These are phyloP conservation scores for Cordyceps cicadae DNA, from an alignment of 2,329 filamentous ascomycete species.

Conservation along the genomic window DNA sequence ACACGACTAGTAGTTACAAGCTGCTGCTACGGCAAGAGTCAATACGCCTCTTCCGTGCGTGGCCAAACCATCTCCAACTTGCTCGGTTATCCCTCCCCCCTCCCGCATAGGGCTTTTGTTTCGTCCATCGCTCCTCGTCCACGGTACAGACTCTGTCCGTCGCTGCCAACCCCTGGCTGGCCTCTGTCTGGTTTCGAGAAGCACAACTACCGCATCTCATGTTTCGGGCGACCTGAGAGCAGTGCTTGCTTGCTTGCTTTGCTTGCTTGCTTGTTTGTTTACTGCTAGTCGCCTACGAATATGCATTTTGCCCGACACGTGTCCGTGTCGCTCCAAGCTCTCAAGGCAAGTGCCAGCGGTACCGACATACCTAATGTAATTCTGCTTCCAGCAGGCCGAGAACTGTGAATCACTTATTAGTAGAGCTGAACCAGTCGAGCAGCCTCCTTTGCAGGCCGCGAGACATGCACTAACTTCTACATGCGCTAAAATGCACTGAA, in stretches of 20 bases:
- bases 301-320: not conserved
- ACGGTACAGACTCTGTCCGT: not conserved
- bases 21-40: not conserved
- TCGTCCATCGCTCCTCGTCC: not conserved
- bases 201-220: slow-evolving; percentile 7
- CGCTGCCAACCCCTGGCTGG: not conserved
- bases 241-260: slow-evolving; percentile 7
- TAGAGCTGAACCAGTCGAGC: not conserved
- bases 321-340: not conserved
- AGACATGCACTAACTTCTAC: not conserved
- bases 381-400: not conserved
- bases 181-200: slow-evolving; percentile 4
- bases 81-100: not conserved
- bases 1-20: no score
- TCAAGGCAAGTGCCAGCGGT: not conserved
- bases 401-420: not conserved
- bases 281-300: not conserved
- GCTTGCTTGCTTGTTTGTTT: not conserved
- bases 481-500: not conserved
- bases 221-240: slow-evolving; percentile 6
- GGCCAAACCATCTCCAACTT: not conserved
- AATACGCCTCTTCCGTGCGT: not conserved
- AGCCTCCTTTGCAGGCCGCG: not conserved
- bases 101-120: not conserved
- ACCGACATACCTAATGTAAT: no score